A percentile compares a stretch with the other conserved stretches of the same genome.
Evolutionary conservation across 768 basidiomycete species (phyloP).

Genomic region (Zangia roseola): DNA sequence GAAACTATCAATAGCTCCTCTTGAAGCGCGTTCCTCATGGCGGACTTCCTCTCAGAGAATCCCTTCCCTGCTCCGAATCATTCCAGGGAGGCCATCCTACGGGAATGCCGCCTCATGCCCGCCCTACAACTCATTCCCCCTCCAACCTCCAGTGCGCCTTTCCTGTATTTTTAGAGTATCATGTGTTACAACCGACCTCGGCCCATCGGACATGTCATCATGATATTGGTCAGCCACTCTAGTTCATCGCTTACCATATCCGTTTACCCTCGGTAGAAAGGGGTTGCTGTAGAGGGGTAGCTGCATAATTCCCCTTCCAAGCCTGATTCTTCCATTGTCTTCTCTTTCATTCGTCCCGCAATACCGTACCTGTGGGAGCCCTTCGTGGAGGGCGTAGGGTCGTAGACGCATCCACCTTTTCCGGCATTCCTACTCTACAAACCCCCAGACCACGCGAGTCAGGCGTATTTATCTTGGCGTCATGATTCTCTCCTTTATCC

Average conservation of each 20-base stretch:
- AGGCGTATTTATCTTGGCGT: not conserved
- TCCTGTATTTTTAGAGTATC: conserved; percentile 4
- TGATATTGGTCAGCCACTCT: too few species aligned
- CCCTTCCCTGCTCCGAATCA: conserved; percentile 14
- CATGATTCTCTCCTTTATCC: conserved; percentile 7
- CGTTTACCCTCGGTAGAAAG: conserved; percentile 16
- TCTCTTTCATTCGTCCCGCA: not conserved
- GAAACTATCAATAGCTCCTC: conserved; percentile 16
- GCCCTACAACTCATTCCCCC: conserved; percentile 5
- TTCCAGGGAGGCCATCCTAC: conserved; percentile 6
- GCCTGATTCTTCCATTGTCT: conserved; percentile 1
- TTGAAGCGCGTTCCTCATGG: conserved; percentile 8
- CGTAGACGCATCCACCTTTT: not conserved
- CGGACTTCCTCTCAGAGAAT: conserved; percentile 14
- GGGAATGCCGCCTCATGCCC: conserved; percentile 4
- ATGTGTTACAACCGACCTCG: conserved; percentile 7
- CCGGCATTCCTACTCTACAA: too few species aligned
- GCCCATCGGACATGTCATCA: conserved; percentile 7
- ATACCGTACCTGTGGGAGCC: conserved; percentile 6
- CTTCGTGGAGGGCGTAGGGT: conserved; percentile 19
- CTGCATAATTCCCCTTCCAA: conserved; percentile 19
- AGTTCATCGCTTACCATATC: conserved; percentile 12
- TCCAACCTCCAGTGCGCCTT: not conserved
- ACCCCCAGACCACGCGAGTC: not conserved
- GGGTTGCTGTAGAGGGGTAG: conserved; percentile 16